A percentile compares a stretch with the other conserved stretches of the same genome.
phyloP scores from a whole-genome alignment of 176 grass and related monocot genomes.

The Hyparrhenia diplandra region DNA sequence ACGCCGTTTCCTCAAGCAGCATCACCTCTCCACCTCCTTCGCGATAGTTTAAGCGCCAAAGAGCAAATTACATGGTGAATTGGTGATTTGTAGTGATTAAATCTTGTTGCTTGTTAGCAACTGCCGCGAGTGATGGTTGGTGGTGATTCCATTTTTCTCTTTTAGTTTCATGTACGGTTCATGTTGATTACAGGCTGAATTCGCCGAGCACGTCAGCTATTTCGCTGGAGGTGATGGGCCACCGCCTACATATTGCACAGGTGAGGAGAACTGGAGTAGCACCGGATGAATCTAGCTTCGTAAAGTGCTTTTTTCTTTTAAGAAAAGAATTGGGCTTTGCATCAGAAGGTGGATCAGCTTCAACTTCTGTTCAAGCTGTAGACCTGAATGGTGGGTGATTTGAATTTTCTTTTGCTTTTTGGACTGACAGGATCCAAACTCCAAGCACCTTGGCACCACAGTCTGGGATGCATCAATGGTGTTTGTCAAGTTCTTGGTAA shows the following conservation, averaged over 20 bases:
- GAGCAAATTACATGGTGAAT: neutral
- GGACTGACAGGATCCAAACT: conserved; percentile 72
- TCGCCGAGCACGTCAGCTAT: conserved; percentile 79
- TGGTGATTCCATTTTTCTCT: neutral
- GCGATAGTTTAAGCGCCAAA: neutral
- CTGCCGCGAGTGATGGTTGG: neutral
- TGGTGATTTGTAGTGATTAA: neutral
- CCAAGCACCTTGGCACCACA: conserved; percentile 84
- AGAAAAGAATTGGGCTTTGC: neutral
- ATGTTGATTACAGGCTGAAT: conserved; percentile 58
- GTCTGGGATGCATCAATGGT: conserved; percentile 99
- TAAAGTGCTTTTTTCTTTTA: neutral
- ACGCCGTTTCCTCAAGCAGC: neutral
- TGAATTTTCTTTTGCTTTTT: neutral
- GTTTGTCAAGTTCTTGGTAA: conserved; percentile 92
- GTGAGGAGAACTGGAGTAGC: conserved; percentile 24
- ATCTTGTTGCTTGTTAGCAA: neutral
- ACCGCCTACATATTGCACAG: conserved; percentile 75
- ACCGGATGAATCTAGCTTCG: neutral
- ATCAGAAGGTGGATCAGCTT: neutral
- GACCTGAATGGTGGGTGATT: neutral
- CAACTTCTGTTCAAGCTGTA: neutral
- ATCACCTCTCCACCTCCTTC: neutral
- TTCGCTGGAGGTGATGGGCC: conserved; percentile 71
- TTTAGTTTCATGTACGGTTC: neutral